These are phyloP conservation scores for Podospora fimiseda DNA, from an alignment of 495 filamentous ascomycete genomes.

Conservation along the genomic window DNA sequence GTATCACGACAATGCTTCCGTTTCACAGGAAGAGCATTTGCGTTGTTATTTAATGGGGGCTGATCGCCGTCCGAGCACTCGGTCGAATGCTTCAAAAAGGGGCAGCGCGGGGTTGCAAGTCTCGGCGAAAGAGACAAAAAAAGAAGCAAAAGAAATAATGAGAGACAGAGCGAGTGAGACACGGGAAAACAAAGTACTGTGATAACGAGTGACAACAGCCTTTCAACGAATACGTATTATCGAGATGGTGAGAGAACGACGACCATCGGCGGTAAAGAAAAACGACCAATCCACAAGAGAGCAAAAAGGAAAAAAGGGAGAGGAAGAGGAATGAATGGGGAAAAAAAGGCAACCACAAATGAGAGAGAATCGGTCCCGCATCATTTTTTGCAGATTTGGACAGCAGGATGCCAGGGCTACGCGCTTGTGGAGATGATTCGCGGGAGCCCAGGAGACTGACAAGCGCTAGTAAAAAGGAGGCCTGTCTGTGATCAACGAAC, in stretches of 20 bases:
- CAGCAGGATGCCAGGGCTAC: conserved; percentile 1
- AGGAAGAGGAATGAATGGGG: neutral
- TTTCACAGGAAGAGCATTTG: neutral
- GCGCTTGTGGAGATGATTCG: conserved; percentile 22
- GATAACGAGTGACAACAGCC: neutral
- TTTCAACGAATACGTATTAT: neutral
- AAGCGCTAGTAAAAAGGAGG: neutral
- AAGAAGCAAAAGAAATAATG: neutral
- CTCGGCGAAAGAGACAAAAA: neutral
- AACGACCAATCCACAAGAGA: neutral
- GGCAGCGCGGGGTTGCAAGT: conserved; percentile 1
- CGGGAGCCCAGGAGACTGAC: neutral
- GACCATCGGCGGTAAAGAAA: neutral
- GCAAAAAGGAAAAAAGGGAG: neutral
- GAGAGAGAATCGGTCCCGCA: neutral
- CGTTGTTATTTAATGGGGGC: neutral
- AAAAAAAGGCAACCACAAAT: neutral
- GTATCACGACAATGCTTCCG: too few relatives aligned
- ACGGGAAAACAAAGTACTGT: neutral
- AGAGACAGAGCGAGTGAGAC: neutral
- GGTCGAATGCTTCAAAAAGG: conserved; percentile 2
- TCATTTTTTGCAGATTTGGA: conserved; percentile 7
- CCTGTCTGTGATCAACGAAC: conserved; percentile 1
- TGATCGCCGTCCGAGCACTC: neutral
- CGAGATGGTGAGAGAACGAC: neutral